Base-by-base conservation (phyloP, 1,284 basidiomycete genomes). In the Pulchroboletus neoregius region DNA sequence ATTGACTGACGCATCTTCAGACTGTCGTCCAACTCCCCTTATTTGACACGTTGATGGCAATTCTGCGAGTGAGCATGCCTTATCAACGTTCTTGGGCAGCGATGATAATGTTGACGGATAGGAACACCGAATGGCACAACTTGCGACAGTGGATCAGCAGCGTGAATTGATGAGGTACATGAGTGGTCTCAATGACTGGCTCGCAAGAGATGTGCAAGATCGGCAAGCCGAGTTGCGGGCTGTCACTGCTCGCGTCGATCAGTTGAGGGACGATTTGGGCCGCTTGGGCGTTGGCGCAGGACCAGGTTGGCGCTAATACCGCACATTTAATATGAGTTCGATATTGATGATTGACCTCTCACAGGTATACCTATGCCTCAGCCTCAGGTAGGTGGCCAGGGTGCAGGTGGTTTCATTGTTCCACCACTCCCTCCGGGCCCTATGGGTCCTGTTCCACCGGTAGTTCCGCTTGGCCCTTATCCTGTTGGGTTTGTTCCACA, bases 121-220 rank as follows among this genome's bases (percentile, higher is more conserved):
- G 87, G 83, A 87, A 70, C 86, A 84, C 59, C 82, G 82, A 3
- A 66, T 78, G 3, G 84, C 84, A 2, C 84, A 86, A 60, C 67
- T 78, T 13, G 85, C 85, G 0, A 83, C 84, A 15, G 75, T 86
- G 8, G 81, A 86, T 40, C 87, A 90, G 55, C 84, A 87, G 53
- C 74, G 82, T 20, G 85, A 87, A 58, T 70, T 90, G 35, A 85
- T 88, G 77, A 69, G 81, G 34, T 89, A 90, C 56, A 80, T 90
- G 77, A 58, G 74, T 40, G 73, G 71, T 4, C 68, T 90, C 28
- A 89, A 90, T 53, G 74, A 78, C 39, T 90, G 87, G 87, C 67
- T 89, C 12, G 80, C 75, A 48, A 74, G 79, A 23, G 87, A 90
- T 59, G 86, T 87, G 1, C 71, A 75, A 40, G 84, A 88, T 63